phyloP scores from a whole-genome alignment of 306 rosid genomes.

The Quillaja saponaria region DNA sequence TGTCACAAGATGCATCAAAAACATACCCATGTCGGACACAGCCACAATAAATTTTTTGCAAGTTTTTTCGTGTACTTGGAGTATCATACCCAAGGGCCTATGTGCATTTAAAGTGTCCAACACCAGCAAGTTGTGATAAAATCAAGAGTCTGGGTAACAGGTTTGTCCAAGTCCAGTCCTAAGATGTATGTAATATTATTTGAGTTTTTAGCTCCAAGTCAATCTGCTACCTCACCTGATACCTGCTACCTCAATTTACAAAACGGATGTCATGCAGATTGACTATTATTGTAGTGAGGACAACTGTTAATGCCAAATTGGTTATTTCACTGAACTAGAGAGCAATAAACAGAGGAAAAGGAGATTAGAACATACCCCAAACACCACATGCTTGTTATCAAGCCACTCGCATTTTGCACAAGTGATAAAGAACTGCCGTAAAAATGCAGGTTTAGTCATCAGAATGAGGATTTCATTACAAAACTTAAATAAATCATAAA shows the following conservation, averaged over 20 bases:
- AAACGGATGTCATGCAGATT: constrained; percentile 12
- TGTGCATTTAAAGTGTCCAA: too few relatives aligned
- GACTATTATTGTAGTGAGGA: background rate
- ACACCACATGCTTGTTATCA: constrained; percentile 95
- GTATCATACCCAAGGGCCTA: too few relatives aligned
- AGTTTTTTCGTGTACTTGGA: too few relatives aligned
- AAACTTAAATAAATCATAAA: too few relatives aligned
- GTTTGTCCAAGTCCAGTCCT: background rate
- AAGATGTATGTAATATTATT: background rate
- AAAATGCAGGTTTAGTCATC: constrained; percentile 29
- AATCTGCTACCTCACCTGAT: background rate
- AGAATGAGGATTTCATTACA: constrained; percentile 2
- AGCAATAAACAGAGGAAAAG: constrained; percentile 11
- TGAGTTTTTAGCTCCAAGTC: background rate
- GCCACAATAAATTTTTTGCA: too few relatives aligned
- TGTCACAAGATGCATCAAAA: too few relatives aligned
- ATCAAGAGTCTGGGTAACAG: too few relatives aligned
- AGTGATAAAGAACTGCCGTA: constrained; percentile 82
- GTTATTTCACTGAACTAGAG: background rate
- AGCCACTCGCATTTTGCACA: constrained; percentile 98
- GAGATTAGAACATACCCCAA: constrained; percentile 71
- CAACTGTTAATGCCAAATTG: too few relatives aligned
- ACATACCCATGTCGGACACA: too few relatives aligned
- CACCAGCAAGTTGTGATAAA: too few relatives aligned
- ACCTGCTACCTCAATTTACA: background rate